phyloP scores from a whole-genome alignment of 2,329 filamentous ascomycete genomes.

The Arthroderma sp. region DNA sequence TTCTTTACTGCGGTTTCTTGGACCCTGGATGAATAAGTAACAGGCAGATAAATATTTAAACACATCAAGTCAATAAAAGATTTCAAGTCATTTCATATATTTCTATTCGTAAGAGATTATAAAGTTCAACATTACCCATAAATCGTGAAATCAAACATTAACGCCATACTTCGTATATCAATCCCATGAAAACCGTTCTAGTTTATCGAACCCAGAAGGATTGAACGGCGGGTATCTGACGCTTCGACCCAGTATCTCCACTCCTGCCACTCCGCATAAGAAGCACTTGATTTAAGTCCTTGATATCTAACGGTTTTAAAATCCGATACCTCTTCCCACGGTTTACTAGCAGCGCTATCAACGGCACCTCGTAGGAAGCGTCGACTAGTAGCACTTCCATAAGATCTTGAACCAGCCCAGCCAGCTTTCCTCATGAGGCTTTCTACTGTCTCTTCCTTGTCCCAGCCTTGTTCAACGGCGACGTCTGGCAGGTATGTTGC shows the following conservation, averaged over 20 bases:
- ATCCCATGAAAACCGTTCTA: too few relatives aligned
- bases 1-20: too few relatives aligned
- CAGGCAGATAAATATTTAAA: too few relatives aligned
- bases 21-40: too few relatives aligned
- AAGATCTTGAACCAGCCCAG: slow-evolving; percentile 51
- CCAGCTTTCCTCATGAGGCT: slow-evolving; percentile 92
- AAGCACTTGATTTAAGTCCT: slow-evolving; percentile 61
- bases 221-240: slow-evolving; percentile 1
- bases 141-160: too few relatives aligned
- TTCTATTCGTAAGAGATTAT: too few relatives aligned
- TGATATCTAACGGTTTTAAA: slow-evolving; percentile 74
- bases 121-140: too few relatives aligned
- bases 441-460: slow-evolving; percentile 76
- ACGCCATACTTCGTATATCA: too few relatives aligned
- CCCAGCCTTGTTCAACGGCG: slow-evolving; percentile 85
- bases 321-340: slow-evolving; percentile 63
- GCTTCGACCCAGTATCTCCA: slow-evolving; percentile 60
- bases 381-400: slow-evolving; percentile 20
- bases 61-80: too few relatives aligned
- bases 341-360: slow-evolving; percentile 13
- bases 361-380: slow-evolving; percentile 21
- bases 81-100: too few relatives aligned
- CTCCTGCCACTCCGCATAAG: slow-evolving; percentile 60
- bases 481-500: slow-evolving; percentile 90
- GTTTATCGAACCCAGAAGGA: neutral